Conservation (phyloP, 2,329 filamentous ascomycete genomes). For the Aspergillus jensenii region DNA sequence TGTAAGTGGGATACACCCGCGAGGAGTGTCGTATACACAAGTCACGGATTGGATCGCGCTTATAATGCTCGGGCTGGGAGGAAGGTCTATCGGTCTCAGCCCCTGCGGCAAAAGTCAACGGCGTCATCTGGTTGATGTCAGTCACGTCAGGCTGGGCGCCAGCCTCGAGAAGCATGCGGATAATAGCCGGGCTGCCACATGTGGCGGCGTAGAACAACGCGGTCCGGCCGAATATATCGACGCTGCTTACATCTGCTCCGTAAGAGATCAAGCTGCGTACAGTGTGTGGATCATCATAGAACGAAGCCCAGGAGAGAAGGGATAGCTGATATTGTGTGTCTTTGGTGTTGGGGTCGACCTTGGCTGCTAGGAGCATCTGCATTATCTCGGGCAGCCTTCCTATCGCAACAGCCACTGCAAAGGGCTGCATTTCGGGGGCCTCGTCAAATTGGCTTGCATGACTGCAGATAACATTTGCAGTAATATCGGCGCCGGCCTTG, state of each 20-base stretch:
- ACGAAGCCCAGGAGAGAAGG: background rate
- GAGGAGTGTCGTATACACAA: background rate
- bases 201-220: background rate
- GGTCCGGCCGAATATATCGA: background rate
- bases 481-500: background rate
- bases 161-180: background rate
- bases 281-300: background rate
- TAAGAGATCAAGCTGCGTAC: background rate
- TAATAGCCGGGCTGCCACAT: background rate
- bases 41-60: background rate
- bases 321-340: background rate
- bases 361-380: background rate
- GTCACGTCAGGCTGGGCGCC: background rate
- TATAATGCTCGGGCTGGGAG: too few species aligned
- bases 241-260: background rate
- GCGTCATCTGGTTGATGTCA: background rate
- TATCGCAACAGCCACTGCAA: background rate
- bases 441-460: background rate
- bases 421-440: background rate
- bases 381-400: background rate
- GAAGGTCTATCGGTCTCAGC: too few species aligned
- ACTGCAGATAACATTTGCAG: background rate
- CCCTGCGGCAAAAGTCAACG: background rate
- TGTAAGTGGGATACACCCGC: too few species aligned
- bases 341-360: background rate